Conservation (phyloP, 768 basidiomycete genomes). For the Lactarius sanguifluus region DNA sequence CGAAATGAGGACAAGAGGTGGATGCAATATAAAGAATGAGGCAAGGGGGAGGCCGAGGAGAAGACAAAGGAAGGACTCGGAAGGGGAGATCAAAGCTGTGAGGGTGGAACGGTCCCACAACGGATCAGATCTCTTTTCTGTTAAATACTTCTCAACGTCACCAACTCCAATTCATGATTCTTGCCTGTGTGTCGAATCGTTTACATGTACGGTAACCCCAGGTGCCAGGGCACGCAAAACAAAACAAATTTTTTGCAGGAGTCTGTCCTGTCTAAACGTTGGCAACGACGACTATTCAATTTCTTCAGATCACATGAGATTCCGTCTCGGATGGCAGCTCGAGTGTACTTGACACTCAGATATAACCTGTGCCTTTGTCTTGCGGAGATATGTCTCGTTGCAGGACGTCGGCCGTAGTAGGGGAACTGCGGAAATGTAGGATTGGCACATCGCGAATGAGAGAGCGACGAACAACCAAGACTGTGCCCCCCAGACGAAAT, state of each 20-base stretch:
- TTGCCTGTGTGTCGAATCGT: conserved; percentile 35
- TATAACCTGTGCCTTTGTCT: conserved; percentile 39
- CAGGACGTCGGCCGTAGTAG: conserved; percentile 38
- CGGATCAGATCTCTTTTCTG: neutral
- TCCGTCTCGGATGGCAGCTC: conserved; percentile 65
- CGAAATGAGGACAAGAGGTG: neutral
- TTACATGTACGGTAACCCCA: conserved; percentile 43
- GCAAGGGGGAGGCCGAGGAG: neutral
- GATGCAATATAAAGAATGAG: neutral
- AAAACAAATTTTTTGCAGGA: conserved; percentile 39
- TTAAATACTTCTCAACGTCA: neutral
- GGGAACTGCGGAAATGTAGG: conserved; percentile 28
- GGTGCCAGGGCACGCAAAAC: conserved; percentile 40
- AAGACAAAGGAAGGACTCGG: neutral
- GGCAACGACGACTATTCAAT: neutral
- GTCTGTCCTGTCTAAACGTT: conserved; percentile 34
- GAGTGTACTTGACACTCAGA: conserved; percentile 56
- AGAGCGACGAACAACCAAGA: conserved; percentile 51
- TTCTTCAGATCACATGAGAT: conserved; percentile 56
- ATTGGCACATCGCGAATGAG: too few relatives aligned
- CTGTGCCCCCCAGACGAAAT: conserved; percentile 44
- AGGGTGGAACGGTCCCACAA: neutral
- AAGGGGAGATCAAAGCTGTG: neutral
- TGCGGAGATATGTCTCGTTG: conserved; percentile 42
- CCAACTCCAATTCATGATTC: neutral